phyloP scores from a whole-genome alignment of 768 basidiomycete genomes.

The Suillus bovinus region DNA sequence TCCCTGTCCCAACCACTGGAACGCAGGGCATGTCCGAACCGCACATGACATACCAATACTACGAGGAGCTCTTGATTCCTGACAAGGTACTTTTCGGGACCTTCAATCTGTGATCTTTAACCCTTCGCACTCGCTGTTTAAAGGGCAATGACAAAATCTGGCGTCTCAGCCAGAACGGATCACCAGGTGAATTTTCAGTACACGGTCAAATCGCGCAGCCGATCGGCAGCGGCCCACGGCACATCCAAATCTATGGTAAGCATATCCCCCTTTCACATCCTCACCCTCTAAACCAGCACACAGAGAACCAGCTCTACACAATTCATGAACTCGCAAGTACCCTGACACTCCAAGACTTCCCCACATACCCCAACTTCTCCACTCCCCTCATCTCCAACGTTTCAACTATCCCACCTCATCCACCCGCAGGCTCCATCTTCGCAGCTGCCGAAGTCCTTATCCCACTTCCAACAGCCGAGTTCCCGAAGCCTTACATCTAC shows the following conservation, averaged over 20 bases:
- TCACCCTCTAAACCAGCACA: conserved; percentile 3
- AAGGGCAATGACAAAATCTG: conserved; percentile 72
- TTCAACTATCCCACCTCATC: conserved; percentile 47
- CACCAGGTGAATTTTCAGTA: conserved; percentile 49
- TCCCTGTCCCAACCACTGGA: conserved; percentile 44
- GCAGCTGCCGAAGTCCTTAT: conserved; percentile 65
- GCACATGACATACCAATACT: conserved; percentile 62
- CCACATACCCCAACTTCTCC: conserved; percentile 46
- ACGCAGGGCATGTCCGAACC: conserved; percentile 50
- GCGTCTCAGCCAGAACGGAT: conserved; percentile 50
- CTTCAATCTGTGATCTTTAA: neutral
- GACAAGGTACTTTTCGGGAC: conserved; percentile 50
- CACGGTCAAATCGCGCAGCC: conserved; percentile 64
- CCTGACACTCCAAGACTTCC: conserved; percentile 55
- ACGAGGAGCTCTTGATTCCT: conserved; percentile 58
- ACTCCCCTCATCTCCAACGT: conserved; percentile 51
- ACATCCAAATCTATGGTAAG: conserved; percentile 40
- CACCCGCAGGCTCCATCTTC: conserved; percentile 41
- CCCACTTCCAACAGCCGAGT: conserved; percentile 44
- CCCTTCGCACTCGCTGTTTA: neutral
- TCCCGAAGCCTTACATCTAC: conserved; percentile 59
- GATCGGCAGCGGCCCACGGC: conserved; percentile 64
- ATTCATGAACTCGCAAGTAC: conserved; percentile 60
- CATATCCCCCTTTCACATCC: neutral
- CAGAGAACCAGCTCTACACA: conserved; percentile 52